A percentile compares a stretch with the other conserved stretches of the same genome.
These are phyloP conservation scores for Bremia lactucae DNA, from an alignment of 352 stramenopile genomes.

Conservation along the genomic window DNA sequence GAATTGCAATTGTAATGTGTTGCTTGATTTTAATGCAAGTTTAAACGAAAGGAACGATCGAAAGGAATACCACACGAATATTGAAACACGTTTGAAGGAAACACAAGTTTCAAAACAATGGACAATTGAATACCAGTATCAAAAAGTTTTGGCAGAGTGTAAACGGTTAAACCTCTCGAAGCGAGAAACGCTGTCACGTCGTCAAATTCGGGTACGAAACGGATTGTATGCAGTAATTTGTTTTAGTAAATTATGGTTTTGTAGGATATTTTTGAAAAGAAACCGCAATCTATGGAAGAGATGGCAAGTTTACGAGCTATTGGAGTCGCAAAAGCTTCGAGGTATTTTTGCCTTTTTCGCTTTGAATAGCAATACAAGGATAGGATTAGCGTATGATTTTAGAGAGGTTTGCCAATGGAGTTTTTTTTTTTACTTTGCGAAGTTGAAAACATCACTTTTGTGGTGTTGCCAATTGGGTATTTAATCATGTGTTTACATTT, in stretches of 20 bases:
- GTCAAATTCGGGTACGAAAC: slow-evolving; percentile 27
- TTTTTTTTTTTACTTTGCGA: no score
- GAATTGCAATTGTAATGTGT: slow-evolving; percentile 55
- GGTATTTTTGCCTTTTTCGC: slow-evolving; percentile 42
- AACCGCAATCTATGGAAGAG: slow-evolving; percentile 37
- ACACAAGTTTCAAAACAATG: slow-evolving; percentile 10
- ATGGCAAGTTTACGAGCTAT: slow-evolving; percentile 59
- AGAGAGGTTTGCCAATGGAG: no score
- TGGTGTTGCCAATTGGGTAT: no score
- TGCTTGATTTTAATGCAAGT: slow-evolving; percentile 8
- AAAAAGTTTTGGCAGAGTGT: slow-evolving; percentile 33
- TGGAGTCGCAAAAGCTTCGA: slow-evolving; percentile 29
- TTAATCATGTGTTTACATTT: no score
- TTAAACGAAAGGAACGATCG: slow-evolving; percentile 4
- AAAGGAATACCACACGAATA: neutral
- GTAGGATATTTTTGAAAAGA: slow-evolving; percentile 37
- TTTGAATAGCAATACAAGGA: slow-evolving; percentile 14
- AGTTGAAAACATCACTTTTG: no score
- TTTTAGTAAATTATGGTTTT: neutral
- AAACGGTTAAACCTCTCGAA: slow-evolving; percentile 37
- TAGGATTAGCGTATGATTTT: slow-evolving; percentile 1
- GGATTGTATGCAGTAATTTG: neutral
- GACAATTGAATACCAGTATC: slow-evolving; percentile 57
- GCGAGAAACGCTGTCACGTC: slow-evolving; percentile 42
- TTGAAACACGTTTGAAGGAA: slow-evolving; percentile 1